Evolutionary conservation across 2,329 filamentous ascomycete genomes (phyloP).

Genomic region (Exophiala xenobiotica): DNA sequence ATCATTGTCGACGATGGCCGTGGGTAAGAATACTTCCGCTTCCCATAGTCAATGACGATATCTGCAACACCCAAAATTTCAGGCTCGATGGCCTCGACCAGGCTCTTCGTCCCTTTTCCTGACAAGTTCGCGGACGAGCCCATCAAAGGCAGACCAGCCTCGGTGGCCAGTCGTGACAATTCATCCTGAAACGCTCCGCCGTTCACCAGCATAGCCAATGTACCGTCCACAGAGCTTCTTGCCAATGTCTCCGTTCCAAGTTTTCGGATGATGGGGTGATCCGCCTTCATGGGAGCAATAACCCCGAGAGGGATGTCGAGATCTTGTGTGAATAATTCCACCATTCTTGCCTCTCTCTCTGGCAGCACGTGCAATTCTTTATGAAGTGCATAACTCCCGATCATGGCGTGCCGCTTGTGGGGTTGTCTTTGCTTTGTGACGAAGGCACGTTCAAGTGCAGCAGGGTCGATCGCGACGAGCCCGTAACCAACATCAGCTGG

Average conservation of each 20-base stretch:
- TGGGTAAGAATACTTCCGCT: conserved; percentile 31
- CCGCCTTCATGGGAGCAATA: conserved; percentile 28
- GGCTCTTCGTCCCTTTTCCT: conserved; percentile 33
- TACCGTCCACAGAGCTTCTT: conserved; percentile 28
- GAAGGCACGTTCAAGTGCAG: conserved; percentile 29
- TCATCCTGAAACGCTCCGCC: conserved; percentile 34
- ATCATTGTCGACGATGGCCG: conserved; percentile 35
- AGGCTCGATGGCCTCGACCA: conserved; percentile 34
- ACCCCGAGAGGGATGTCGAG: conserved; percentile 33
- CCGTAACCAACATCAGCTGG: conserved; percentile 34
- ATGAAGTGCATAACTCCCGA: conserved; percentile 33
- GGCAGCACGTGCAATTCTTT: conserved; percentile 29
- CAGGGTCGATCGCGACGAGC: conserved; percentile 27
- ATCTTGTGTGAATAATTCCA: conserved; percentile 29
- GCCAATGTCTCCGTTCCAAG: conserved; percentile 22
- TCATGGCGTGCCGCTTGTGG: conserved; percentile 34
- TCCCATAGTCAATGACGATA: conserved; percentile 37
- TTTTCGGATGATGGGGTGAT: conserved; percentile 32
- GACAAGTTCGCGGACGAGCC: conserved; percentile 37
- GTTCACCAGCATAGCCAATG: conserved; percentile 34
- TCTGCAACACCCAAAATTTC: conserved; percentile 34
- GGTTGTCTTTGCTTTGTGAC: conserved; percentile 28
- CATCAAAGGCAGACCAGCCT: conserved; percentile 30
- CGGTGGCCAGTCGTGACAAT: conserved; percentile 29
- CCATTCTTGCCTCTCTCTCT: conserved; percentile 22